A percentile compares a stretch with the other conserved stretches of the same genome.
These are phyloP conservation scores for Aspergillus eucalypticola DNA, from an alignment of 2,329 filamentous ascomycete species.

Conservation along the genomic window DNA sequence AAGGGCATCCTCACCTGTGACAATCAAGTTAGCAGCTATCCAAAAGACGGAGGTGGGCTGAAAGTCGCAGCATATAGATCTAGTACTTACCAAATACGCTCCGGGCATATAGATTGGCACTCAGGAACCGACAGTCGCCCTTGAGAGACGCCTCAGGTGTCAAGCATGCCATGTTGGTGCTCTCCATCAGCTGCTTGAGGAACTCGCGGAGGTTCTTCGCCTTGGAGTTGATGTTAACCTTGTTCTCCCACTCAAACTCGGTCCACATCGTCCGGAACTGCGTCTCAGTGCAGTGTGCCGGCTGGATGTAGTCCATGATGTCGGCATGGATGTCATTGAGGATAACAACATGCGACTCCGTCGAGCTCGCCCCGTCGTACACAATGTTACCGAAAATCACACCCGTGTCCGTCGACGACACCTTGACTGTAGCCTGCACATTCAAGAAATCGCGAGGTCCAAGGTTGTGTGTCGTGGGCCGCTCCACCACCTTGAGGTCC, in stretches of 20 bases:
- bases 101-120: constrained; percentile 91
- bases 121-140: constrained; percentile 97
- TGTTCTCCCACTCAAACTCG: constrained; percentile 99
- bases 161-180: constrained; percentile 97
- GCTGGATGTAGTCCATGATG: constrained; percentile 99
- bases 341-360: constrained; percentile 94
- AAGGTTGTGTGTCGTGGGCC: constrained; percentile 93
- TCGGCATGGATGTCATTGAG: constrained; percentile 97
- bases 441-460: constrained; percentile 96
- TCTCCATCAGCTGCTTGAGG: constrained; percentile 91
- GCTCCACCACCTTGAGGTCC: constrained; percentile 95
- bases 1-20: constrained; percentile 88
- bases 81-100: constrained; percentile 88
- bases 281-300: constrained; percentile 92
- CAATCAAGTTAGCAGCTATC: constrained; percentile 24
- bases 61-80: neutral
- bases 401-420: constrained; percentile 94
- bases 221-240: constrained; percentile 99
- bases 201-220: constrained; percentile 89
- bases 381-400: constrained; percentile 99
- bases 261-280: constrained; percentile 99
- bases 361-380: constrained; percentile 89
- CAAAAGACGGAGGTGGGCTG: neutral
- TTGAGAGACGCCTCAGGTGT: constrained; percentile 95
- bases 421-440: constrained; percentile 97